Percentiles rank a stretch among this genome's conserved stretches.
Conservation (phyloP, 306 rosid genomes). For the Prunus mongolica region DNA sequence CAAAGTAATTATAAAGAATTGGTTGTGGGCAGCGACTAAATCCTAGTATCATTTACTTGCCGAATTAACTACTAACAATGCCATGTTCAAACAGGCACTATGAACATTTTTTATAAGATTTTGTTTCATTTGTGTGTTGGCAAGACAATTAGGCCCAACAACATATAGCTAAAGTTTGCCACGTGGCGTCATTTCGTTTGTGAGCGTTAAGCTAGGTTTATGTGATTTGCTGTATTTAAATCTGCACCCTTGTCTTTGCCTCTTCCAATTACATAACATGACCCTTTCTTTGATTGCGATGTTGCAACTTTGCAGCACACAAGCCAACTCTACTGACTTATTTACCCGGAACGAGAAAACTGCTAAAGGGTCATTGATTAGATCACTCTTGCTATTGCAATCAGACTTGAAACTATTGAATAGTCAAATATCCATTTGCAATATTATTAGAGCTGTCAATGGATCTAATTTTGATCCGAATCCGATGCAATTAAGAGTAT, state of each 20-base stretch:
- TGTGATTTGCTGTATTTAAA: background rate
- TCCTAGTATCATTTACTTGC: background rate
- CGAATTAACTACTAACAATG: background rate
- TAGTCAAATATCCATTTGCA: too few relatives aligned
- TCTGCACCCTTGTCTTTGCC: background rate
- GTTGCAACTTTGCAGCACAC: background rate
- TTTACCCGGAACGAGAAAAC: background rate
- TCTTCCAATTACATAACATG: background rate
- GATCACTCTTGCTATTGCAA: background rate
- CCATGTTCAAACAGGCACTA: background rate
- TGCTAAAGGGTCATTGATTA: background rate
- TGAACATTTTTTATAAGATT: background rate
- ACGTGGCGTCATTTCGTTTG: slow-evolving; percentile 5
- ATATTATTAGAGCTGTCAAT: too few relatives aligned
- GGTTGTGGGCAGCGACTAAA: background rate
- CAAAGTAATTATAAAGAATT: background rate
- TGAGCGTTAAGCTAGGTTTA: background rate
- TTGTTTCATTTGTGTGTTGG: background rate
- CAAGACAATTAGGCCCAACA: slow-evolving; percentile 3
- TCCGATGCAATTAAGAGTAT: too few relatives aligned
- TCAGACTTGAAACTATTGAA: background rate
- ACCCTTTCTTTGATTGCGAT: slow-evolving; percentile 9
- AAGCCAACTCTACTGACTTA: background rate
- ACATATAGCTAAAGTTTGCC: background rate
- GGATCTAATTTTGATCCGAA: too few relatives aligned